Percentiles rank a stretch among this genome's conserved stretches.
Conservation (phyloP, 2,329 filamentous ascomycete genomes). For the Arthrocladium fulminans region DNA sequence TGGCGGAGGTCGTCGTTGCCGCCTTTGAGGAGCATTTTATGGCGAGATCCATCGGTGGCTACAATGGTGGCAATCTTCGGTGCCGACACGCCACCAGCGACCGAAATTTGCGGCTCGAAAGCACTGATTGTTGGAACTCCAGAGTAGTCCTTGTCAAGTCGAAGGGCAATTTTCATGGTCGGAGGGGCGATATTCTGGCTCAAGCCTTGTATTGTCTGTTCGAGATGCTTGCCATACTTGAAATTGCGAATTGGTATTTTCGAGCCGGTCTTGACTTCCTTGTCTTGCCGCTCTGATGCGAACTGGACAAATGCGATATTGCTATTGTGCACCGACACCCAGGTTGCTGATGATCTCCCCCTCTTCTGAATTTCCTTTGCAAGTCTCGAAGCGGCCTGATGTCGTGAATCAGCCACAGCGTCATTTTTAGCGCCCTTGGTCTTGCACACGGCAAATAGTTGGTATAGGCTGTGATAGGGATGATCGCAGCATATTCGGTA, state of each 20-base stretch:
- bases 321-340: conserved; percentile 64
- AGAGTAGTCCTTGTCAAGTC: conserved; percentile 64
- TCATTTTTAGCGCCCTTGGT: conserved; percentile 57
- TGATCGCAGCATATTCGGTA: conserved; percentile 82
- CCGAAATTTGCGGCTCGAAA: conserved; percentile 67
- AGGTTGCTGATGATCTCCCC: conserved; percentile 47
- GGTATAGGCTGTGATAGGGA: conserved; percentile 94
- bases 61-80: conserved; percentile 86
- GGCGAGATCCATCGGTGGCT: conserved; percentile 66
- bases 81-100: conserved; percentile 82
- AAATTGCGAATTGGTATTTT: conserved; percentile 58
- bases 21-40: conserved; percentile 89
- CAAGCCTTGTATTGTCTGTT: conserved; percentile 46
- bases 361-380: conserved; percentile 51
- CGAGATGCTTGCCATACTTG: conserved; percentile 52
- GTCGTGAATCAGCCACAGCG: conserved; percentile 62
- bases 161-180: conserved; percentile 75
- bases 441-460: conserved; percentile 77
- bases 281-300: conserved; percentile 44
- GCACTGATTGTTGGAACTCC: conserved; percentile 63
- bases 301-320: conserved; percentile 55
- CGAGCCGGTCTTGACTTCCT: conserved; percentile 56
- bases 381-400: conserved; percentile 62
- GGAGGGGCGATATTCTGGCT: conserved; percentile 72
- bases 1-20: conserved; percentile 93